Evolutionary conservation across 768 basidiomycete genomes (phyloP).

Genomic region (Tylopilus sp.): DNA sequence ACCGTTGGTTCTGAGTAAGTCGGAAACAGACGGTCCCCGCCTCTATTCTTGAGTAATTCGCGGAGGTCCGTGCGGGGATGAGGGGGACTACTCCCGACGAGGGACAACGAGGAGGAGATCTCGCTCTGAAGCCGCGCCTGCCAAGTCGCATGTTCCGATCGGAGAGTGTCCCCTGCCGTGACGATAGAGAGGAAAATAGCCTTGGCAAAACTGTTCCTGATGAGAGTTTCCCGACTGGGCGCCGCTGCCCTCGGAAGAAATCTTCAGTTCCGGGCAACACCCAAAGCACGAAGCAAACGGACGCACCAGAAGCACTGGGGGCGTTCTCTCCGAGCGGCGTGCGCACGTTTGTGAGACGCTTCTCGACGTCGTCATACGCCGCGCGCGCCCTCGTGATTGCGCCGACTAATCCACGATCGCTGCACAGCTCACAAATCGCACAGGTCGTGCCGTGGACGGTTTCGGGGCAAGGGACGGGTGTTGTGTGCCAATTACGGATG

Average conservation of each 20-base stretch:
- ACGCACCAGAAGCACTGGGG: slow-evolving; percentile 1
- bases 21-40: background rate
- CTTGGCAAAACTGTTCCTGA: slow-evolving; percentile 13
- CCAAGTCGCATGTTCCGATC: slow-evolving; percentile 12
- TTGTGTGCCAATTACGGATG: background rate
- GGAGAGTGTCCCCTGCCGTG: slow-evolving; percentile 14
- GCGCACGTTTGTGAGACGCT: slow-evolving; percentile 6
- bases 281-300: background rate
- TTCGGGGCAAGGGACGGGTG: slow-evolving; percentile 1
- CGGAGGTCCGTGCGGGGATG: background rate
- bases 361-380: slow-evolving; percentile 1
- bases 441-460: background rate
- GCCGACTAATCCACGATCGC: slow-evolving; percentile 7
- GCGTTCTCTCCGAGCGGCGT: slow-evolving; percentile 2
- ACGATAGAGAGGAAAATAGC: slow-evolving; percentile 1
- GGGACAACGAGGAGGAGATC: background rate
- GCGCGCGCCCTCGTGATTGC: slow-evolving; percentile 2
- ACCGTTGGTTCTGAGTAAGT: background rate
- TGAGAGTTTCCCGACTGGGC: background rate
- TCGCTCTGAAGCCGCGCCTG: slow-evolving; percentile 9
- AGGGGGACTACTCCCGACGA: background rate
- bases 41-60: background rate
- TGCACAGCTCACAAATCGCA: slow-evolving; percentile 12
- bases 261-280: background rate
- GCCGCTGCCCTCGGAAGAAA: background rate